Percentiles rank a stretch among this genome's conserved stretches.
Conservation (phyloP, 768 basidiomycete genomes). For the Trametes punicea region DNA sequence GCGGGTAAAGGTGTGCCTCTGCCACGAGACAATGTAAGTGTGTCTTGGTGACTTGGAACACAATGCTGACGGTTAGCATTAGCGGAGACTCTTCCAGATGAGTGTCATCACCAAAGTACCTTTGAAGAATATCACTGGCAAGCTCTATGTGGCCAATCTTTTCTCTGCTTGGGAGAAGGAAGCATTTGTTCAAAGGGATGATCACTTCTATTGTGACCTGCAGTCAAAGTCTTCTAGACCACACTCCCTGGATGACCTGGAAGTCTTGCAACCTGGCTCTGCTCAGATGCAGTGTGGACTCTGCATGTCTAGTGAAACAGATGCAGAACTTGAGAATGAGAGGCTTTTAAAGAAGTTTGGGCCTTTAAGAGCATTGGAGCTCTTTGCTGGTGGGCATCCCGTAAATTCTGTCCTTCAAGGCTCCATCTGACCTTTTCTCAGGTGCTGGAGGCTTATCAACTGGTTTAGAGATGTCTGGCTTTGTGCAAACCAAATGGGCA, state of each 20-base stretch:
- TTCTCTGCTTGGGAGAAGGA: constrained; percentile 31
- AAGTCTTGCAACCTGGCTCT: background rate
- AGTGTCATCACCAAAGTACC: constrained; percentile 25
- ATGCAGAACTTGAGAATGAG: constrained; percentile 18
- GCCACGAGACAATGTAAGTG: constrained; percentile 14
- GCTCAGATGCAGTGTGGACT: background rate
- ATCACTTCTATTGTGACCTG: constrained; percentile 57
- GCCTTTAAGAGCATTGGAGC: constrained; percentile 57
- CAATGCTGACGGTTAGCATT: background rate
- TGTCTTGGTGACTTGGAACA: background rate
- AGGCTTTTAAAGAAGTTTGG: constrained; percentile 36
- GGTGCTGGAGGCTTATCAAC: constrained; percentile 75
- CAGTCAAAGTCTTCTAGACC: constrained; percentile 16
- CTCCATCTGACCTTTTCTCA: constrained; percentile 25
- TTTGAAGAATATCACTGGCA: constrained; percentile 47
- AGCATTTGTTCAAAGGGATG: constrained; percentile 49
- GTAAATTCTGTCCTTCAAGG: background rate
- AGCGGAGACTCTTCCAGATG: constrained; percentile 43
- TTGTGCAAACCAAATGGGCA: constrained; percentile 65
- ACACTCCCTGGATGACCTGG: constrained; percentile 12
- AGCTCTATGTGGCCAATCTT: constrained; percentile 46
- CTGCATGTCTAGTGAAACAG: background rate
- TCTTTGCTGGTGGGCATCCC: constrained; percentile 55
- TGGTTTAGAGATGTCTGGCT: constrained; percentile 59
- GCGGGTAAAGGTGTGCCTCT: background rate